Base-by-base conservation (phyloP, 805 yeast genomes). In the Saturnispora zaruensis region DNA sequence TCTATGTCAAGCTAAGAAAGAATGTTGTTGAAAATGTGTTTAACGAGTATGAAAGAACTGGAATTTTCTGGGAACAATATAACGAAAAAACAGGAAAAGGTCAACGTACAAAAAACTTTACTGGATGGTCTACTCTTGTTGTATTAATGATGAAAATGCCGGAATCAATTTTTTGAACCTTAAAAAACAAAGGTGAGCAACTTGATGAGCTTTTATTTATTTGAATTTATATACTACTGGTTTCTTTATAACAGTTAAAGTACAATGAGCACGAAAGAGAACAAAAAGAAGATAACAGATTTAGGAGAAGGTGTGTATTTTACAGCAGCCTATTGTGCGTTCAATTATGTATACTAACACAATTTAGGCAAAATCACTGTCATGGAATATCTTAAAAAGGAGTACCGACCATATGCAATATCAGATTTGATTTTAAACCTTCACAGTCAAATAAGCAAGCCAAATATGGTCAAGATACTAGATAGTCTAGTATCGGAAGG, bases 101-200 rank as follows among this genome's bases (percentile, higher is more conserved):
- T 3, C 77, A 77, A 56, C 90, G 97, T 6, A 90, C 91, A 8
- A 82, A 85, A 64, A 91, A 87, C 62, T 93, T 93, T 68, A 72
- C 87, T 40, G 99, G 99, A 2, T 93, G 99, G 99, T 82, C 97
- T 1, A 81, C 95, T 1, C 68, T 88, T 52, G 84, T 86, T 11
- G 78, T 86, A 5, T 72, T 79, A 54, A 86, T 93, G 61, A 84
- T 93, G 91, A 75, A 76, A 49, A 83, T 86, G 93, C 91, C 93
- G 1, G 82, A 77, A 51, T 54, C 45, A 34, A 36, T 54, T 26
- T 38, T 24, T 16, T 40, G 30, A 16, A 16, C 6, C 3, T 23
- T 7, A 34, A 16, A 16, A n/a, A 13, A 8, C 13, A 6, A 6
- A 18, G 21, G 21, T 14, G 23, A 18, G 23, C 5, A 20, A 36